phyloP scores from a whole-genome alignment of 179 eudicot species.

The Corrigiola litoralis region DNA sequence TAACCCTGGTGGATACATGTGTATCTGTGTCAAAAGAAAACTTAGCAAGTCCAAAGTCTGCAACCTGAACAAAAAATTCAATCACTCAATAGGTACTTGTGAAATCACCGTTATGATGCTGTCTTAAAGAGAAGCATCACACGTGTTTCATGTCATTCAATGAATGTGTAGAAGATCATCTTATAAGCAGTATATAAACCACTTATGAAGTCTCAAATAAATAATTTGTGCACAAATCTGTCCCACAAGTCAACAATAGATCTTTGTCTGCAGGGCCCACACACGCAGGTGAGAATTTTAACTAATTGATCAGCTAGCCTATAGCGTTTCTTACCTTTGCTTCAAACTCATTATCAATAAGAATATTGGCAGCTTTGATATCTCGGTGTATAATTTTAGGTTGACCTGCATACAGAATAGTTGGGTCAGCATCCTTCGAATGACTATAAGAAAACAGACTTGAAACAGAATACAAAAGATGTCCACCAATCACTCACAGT shows the following conservation, averaged over 20 bases:
- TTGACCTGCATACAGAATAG: slow-evolving; percentile 44
- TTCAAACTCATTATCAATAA: slow-evolving; percentile 67
- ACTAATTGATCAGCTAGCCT: not conserved
- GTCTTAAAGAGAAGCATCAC: too few species aligned
- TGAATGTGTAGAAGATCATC: not conserved
- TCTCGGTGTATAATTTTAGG: slow-evolving; percentile 90
- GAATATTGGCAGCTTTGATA: slow-evolving; percentile 81
- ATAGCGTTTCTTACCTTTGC: slow-evolving; percentile 50
- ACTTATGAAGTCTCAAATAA: not conserved
- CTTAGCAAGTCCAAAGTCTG: slow-evolving; percentile 89
- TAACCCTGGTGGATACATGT: slow-evolving; percentile 82
- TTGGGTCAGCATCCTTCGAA: slow-evolving; percentile 7
- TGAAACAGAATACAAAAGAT: not conserved
- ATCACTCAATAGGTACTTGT: not conserved
- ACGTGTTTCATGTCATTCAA: not conserved
- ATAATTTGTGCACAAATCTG: not conserved
- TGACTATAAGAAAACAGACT: not conserved
- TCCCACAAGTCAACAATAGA: not conserved
- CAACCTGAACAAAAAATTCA: slow-evolving; percentile 45
- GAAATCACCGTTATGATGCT: too few species aligned
- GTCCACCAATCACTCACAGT: slow-evolving; percentile 50
- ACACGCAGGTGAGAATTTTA: not conserved
- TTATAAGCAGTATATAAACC: not conserved
- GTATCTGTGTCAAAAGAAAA: slow-evolving; percentile 66
- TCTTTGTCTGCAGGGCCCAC: too few species aligned